Conservation (phyloP, 306 rosid genomes). For the Malus orientalis region DNA sequence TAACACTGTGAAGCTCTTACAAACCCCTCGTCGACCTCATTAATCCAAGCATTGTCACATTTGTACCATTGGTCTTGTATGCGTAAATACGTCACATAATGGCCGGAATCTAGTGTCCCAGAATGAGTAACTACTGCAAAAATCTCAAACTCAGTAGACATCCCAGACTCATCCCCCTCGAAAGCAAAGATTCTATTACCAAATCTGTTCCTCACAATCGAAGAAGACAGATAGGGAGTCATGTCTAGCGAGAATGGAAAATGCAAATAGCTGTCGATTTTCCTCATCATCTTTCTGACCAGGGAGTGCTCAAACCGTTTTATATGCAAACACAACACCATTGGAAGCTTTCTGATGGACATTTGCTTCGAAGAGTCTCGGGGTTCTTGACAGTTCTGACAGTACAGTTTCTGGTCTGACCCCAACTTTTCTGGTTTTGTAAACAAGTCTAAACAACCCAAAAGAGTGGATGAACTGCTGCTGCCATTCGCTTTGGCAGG, state of each 20-base stretch:
- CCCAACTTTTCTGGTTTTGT: conserved; percentile 89
- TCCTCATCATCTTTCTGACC: conserved; percentile 50
- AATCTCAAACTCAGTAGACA: conserved; percentile 56
- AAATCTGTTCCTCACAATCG: conserved; percentile 69
- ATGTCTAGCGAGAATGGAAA: conserved; percentile 81
- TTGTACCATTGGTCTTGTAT: conserved; percentile 68
- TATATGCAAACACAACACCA: conserved; percentile 70
- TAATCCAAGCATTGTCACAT: conserved; percentile 91
- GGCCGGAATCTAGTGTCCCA: conserved; percentile 82
- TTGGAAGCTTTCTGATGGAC: conserved; percentile 75
- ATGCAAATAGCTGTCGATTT: conserved; percentile 66
- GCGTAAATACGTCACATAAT: conserved; percentile 67
- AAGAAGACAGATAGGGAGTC: conserved; percentile 72
- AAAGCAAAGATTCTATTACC: conserved; percentile 73
- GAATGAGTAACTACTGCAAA: conserved; percentile 82
- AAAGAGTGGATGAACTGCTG: conserved; percentile 46
- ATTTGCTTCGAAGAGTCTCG: conserved; percentile 72
- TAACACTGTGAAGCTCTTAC: conserved; percentile 90
- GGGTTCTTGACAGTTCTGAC: conserved; percentile 62
- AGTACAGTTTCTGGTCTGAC: conserved; percentile 81
- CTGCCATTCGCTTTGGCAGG: conserved; percentile 31
- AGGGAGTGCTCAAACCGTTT: conserved; percentile 80
- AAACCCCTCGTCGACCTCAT: conserved; percentile 65
- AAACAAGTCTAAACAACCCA: conserved; percentile 75
- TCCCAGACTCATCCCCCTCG: conserved; percentile 64